Evolutionary conservation across 2,329 filamentous ascomycete genomes (phyloP), one percentile per base, ranked within the genome.

Genomic region (Gyromitra esculenta): DNA sequence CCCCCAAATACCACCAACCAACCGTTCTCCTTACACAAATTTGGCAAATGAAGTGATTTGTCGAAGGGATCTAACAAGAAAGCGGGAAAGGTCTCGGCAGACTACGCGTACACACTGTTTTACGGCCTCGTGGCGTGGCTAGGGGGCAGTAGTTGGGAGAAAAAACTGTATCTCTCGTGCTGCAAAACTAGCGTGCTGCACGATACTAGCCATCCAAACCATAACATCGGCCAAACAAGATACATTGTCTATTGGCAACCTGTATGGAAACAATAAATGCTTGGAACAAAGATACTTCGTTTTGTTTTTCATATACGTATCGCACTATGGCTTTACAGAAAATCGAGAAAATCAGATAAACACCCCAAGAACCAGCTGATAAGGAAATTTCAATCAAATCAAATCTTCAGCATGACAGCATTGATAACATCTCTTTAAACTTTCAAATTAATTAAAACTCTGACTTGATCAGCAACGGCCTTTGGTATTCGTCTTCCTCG

Each of bases 391-490:
- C 3, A 13, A 72, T 65, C 25, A 18, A 65, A 57, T n/a, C 15
- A 56, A 52, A 37, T 18, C 4, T 15, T 41, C 25, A 50, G 45
- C 41, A 62, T 43, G 31, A 41, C 3, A 39, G 1, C 18, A 60
- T 57, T 18, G n/a, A 4, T 45, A 65, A 64, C 37, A 9, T 39
- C 21, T 5, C 11, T 35, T 8, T 25, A 54, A 45, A 39, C 11
- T 31, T 3, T 41, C 18, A 57, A 63, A 21, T 3, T 25, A 41
- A 71, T 31, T 9, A 43, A 25, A 60, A 64, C 54, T 72, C 73
- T 2, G 35, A 13, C 31, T 76, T 73, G 41, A 73, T 43, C 45
- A 18, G 21, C 13, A 35, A 52, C 4, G n/a, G 37, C 25, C 62
- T 48, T 37, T 56, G 62, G 25, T 48, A 13, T 35, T 62, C 54